Base-by-base conservation (phyloP, 768 basidiomycete genomes). In the Auricularia sp. region DNA sequence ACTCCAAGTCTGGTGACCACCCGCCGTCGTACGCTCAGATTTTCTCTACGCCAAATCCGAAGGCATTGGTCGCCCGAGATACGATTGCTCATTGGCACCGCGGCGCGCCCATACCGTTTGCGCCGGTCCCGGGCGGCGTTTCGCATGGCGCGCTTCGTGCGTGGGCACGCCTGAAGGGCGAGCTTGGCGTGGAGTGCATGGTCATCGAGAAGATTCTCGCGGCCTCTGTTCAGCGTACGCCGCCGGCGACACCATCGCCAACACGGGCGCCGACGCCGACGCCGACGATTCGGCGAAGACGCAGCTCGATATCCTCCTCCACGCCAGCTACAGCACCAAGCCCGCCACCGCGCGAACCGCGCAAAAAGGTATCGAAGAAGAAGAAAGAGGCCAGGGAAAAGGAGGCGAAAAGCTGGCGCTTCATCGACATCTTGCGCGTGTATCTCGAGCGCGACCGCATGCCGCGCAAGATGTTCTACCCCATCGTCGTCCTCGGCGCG, bases 111-210 rank as follows among this genome's bases (percentile, higher is more conserved):
- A 67, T 81, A 39, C 83, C 82, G 6, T 73, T 82, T 59, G 77
- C 80, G 54, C 74, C 56, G 24, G 56, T 59, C 8, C 56, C 56
- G 29, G 56, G 81, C 3, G 86, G 85, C 10, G 76, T 93, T 34
- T 85, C 89, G 3, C 80, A 83, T 63, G 89, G 90, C 42, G 77
- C 83, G 2, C 73, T 81, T 24, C 88, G 87, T 67, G 90, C 90
- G 67, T 93, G 91, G 92, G 85, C 84, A 68, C 81, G 85, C 5
- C 76, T 93, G 63, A 90, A 93, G 74, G 83, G 83, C 34, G 89
- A 92, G 71, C 80, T 93, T 10, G 91, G 91, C 13, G 79, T 91
- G 54, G 86, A 86, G 33, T 93, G 91, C 69, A 69, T 77, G 37
- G 88, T 90, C 58, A 88, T 93, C 69, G 90, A 93, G 73, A 84